Conservation (phyloP, 805 yeast species). For the Yarrowia sp. region DNA sequence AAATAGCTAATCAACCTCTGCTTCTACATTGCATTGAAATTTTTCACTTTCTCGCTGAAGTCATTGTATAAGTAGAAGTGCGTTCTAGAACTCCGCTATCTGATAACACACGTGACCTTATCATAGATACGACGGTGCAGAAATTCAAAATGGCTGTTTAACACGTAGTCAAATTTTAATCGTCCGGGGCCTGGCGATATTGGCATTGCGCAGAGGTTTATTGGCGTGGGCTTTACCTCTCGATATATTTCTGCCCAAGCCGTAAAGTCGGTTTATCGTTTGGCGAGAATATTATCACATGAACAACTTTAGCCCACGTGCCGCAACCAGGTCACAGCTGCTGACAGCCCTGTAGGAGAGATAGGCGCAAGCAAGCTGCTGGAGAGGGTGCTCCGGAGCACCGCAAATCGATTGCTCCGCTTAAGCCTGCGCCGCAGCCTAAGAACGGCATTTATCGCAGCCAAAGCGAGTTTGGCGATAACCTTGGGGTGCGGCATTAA, state of each 20-base stretch:
- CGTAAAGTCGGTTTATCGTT: slow-evolving; percentile 12
- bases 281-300: neutral
- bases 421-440: too few relatives aligned
- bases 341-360: too few relatives aligned
- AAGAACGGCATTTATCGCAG: neutral
- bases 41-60: too few relatives aligned
- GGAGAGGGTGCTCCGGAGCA: too few relatives aligned
- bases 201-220: neutral
- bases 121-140: neutral
- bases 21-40: too few relatives aligned
- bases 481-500: slow-evolving; percentile 21
- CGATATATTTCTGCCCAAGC: neutral
- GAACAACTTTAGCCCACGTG: slow-evolving; percentile 18
- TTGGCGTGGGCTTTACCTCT: neutral
- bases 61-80: too few relatives aligned
- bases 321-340: neutral
- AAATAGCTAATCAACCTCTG: too few relatives aligned
- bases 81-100: too few relatives aligned
- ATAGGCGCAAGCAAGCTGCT: too few relatives aligned
- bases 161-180: slow-evolving; percentile 3
- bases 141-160: neutral
- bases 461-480: slow-evolving; percentile 1
- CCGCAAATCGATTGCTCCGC: too few relatives aligned
- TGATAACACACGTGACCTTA: too few relatives aligned
- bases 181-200: neutral